A percentile compares a stretch with the other conserved stretches of the same genome.
phyloP scores from a whole-genome alignment of 305 asterid genomes.

The Fraxinus ornus region DNA sequence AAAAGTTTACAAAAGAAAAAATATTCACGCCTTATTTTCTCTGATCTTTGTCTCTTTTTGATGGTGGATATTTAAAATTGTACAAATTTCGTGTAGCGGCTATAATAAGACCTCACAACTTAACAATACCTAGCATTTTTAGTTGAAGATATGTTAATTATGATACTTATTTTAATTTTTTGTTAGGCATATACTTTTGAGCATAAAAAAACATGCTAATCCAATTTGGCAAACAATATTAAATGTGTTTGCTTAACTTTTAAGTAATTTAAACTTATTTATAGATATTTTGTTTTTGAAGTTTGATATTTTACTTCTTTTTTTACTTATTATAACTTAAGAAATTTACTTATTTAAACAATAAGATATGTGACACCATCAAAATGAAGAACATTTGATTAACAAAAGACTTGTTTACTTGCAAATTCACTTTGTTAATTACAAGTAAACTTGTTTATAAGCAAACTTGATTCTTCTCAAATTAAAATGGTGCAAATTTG shows the following conservation, averaged over 20 bases:
- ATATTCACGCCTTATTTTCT: too few relatives aligned
- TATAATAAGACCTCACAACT: too few relatives aligned
- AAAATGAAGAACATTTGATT: not conserved
- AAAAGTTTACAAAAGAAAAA: too few relatives aligned
- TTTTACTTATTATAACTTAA: too few relatives aligned
- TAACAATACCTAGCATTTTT: too few relatives aligned
- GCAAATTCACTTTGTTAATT: not conserved
- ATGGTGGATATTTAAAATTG: not conserved
- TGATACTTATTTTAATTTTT: not conserved
- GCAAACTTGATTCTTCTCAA: too few relatives aligned
- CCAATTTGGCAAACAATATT: not conserved
- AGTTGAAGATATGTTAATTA: not conserved
- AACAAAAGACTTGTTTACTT: not conserved
- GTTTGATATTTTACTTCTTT: not conserved
- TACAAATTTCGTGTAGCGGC: not conserved
- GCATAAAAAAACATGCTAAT: not conserved
- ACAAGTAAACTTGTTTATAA: not conserved
- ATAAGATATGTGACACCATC: not conserved
- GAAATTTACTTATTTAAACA: too few relatives aligned
- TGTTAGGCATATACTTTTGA: not conserved
- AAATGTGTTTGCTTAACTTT: not conserved
- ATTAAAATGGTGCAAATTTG: not conserved
- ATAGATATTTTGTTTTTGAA: not conserved
- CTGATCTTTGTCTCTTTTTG: too few relatives aligned
- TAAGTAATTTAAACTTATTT: too few relatives aligned